Conservation (phyloP, 805 yeast genomes). For the Pichia deserticola region DNA sequence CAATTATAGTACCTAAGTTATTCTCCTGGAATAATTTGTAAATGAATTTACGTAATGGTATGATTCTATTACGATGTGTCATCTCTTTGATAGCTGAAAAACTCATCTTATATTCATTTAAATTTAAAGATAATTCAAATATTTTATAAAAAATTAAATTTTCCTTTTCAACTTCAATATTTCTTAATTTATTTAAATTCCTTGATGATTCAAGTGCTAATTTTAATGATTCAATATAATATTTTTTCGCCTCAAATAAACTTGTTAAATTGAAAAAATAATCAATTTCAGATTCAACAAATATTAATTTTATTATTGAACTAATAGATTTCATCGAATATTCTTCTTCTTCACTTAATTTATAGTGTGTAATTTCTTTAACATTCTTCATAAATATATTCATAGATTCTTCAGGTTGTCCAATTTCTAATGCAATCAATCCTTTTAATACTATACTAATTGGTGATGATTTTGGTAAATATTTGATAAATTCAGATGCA, state of each 20-base stretch:
- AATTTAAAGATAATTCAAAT: constrained; percentile 26
- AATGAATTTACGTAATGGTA: constrained; percentile 29
- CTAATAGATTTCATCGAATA: constrained; percentile 9
- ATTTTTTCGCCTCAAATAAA: constrained; percentile 28
- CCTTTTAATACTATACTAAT: constrained; percentile 23
- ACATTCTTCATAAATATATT: constrained; percentile 25
- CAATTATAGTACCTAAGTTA: constrained; percentile 32
- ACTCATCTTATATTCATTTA: constrained; percentile 25
- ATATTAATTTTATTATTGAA: constrained; percentile 6
- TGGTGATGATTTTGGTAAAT: constrained; percentile 18
- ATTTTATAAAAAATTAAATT: constrained; percentile 17
- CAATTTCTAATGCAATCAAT: constrained; percentile 17
- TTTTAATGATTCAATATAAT: constrained; percentile 30
- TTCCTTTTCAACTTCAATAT: constrained; percentile 15
- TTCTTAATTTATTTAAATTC: background rate
- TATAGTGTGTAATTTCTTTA: constrained; percentile 15
- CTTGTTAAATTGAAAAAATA: constrained; percentile 33
- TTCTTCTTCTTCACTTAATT: constrained; percentile 8
- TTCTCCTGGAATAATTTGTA: constrained; percentile 33
- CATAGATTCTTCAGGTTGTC: constrained; percentile 22
- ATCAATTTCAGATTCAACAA: constrained; percentile 28
- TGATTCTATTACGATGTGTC: constrained; percentile 16
- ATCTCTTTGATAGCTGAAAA: constrained; percentile 24
- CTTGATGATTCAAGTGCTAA: constrained; percentile 23
- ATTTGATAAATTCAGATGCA: constrained; percentile 13